Base-by-base conservation (phyloP, 495 filamentous ascomycete genomes). In the Viridothelium virens region DNA sequence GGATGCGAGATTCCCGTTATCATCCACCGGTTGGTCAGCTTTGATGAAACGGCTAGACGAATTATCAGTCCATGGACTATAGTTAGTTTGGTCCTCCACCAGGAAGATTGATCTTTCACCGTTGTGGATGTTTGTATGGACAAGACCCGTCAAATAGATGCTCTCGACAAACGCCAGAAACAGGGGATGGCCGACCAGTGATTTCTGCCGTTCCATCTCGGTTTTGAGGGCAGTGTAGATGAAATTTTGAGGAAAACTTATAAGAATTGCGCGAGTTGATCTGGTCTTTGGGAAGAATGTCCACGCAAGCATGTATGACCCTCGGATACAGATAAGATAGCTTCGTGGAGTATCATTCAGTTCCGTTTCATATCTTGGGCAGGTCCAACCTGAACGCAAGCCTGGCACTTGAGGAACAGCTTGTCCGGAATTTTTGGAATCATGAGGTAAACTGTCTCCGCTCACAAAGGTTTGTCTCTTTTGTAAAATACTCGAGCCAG, bases 251-350 rank as follows among this genome's bases (percentile, higher is more conserved):
- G 53, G 33, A 36, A 3, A 36, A 59, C 18, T 53, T 9, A 59
- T 36, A 4, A 59, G 31, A 59, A 59, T 59, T 9, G 53, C 53
- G 31, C 53, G 53, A 59, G 53, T 59, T 2, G 53, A 59, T 36
- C 36, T 59, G 25, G 53, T 59, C 14, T 18, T 36, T 10, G n/a
- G 31, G 18, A 34, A 9, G 18, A 59, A 59, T 11, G 53, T 59
- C 53, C 53, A 59, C 5, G 53, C 53, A 33, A 59, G 53, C 53
- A 59, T 36, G 31, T 59, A 59, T 33, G n/a, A 11, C 7, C 53
- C 25, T 34, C 53, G 53, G 31, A 59, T n/a, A 53, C 48, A 53
- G 48, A 53, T 14, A n/a, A 53, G 48, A 53, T 14, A 53, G 48
- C 48, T 25, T 5, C 48, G 48, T 18, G 48, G 11, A 16, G 11